Conservation (phyloP, 2,329 filamentous ascomycete species). For the Teratosphaeria viscida region DNA sequence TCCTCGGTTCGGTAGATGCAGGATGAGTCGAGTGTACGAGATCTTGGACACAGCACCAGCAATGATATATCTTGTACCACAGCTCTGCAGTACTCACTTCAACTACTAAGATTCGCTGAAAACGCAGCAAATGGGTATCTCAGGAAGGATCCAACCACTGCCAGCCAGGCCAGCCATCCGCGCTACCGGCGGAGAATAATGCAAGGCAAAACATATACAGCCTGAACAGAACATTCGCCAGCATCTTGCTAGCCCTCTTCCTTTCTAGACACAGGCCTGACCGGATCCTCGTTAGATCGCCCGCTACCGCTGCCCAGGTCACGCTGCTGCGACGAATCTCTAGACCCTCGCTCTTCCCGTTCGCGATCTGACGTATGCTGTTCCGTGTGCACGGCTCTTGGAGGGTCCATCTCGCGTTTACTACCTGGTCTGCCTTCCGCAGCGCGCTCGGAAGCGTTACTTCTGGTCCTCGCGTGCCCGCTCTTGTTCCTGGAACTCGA, state of each 20-base stretch:
- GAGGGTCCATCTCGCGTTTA: constrained; percentile 12
- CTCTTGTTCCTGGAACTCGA: constrained; percentile 43
- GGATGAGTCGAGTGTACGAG: not conserved
- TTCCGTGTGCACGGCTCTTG: constrained; percentile 1
- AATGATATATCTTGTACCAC: not conserved
- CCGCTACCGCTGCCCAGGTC: not conserved
- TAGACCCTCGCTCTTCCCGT: not conserved
- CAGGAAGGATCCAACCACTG: not conserved
- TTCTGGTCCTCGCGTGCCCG: constrained; percentile 54
- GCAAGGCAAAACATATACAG: not conserved
- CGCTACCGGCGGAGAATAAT: not conserved
- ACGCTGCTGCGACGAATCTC: constrained; percentile 1
- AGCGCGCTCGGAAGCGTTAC: constrained; percentile 44
- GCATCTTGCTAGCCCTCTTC: not conserved
- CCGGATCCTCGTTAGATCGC: constrained; percentile 1
- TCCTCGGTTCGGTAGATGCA: too few relatives aligned
- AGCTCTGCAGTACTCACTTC: not conserved
- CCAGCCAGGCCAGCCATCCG: not conserved
- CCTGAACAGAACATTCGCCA: not conserved
- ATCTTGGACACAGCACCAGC: not conserved
- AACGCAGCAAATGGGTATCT: constrained; percentile 1
- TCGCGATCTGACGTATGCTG: not conserved
- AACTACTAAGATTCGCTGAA: not conserved
- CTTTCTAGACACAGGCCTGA: not conserved
- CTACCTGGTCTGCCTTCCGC: constrained; percentile 12